phyloP scores from a whole-genome alignment of 257 asterid species.

The Solanum ossicruentum region DNA sequence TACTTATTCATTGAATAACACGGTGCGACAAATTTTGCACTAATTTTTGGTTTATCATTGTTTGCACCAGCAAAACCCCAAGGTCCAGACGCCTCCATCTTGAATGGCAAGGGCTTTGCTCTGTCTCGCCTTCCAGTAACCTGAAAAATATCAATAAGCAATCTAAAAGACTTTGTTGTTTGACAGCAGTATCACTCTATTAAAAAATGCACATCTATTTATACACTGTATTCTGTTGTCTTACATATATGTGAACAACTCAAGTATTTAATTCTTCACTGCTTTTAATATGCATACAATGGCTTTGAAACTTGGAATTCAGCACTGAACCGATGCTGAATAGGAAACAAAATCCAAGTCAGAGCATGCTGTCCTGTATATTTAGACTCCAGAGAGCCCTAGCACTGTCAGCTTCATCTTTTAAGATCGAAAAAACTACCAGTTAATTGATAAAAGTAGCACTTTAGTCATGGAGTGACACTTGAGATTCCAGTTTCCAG shows the following conservation, averaged over 20 bases:
- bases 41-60: conserved; percentile 71
- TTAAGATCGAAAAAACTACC: not conserved
- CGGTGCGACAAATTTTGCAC: conserved; percentile 80
- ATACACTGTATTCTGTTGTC: not conserved
- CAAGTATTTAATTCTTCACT: not conserved
- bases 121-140: conserved; percentile 97
- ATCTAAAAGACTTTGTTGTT: not conserved
- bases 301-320: too few species aligned
- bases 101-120: conserved; percentile 91
- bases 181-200: not conserved
- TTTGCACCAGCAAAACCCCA: conserved; percentile 95
- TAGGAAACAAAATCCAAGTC: not conserved
- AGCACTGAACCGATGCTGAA: not conserved
- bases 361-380: not conserved
- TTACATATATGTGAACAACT: not conserved
- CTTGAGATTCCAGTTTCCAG: not conserved
- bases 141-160: conserved; percentile 21
- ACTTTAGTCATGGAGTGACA: not conserved
- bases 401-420: not conserved
- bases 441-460: not conserved
- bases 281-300: too few species aligned
- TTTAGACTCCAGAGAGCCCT: not conserved
- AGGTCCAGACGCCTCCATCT: conserved; percentile 71
- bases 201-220: not conserved
- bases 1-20: conserved; percentile 83